Base-by-base conservation (phyloP, 2,329 filamentous ascomycete genomes). In the Cercospora brassicicola region DNA sequence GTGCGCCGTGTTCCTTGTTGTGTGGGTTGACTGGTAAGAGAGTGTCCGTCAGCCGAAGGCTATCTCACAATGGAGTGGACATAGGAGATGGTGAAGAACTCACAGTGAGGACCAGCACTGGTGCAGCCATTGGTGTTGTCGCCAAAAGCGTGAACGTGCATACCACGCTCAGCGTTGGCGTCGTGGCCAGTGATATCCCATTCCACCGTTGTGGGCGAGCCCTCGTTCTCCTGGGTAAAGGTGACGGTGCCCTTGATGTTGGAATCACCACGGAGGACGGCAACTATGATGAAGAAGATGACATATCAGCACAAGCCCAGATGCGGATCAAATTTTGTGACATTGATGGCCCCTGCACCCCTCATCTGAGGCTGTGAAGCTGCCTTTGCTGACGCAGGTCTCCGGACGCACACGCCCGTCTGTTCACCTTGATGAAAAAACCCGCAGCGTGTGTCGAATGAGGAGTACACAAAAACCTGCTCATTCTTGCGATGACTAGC, bases 91-190 rank as follows among this genome's bases (percentile, higher is more conserved):
- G 8, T 7, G 15, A 1, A 28, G 48, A 18, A 56, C 92, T 81
- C 86, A 96, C 93, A 99, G 87, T 99, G 95, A 83, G 95, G 94
- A 64, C 95, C 95, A 75, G 95, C 95, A 75, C 92, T 96, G 74
- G 94, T 98, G 91, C 95, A 99, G 82, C 95, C 95, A 85, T 99
- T 99, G 87, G 95, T 98, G 89, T 98, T 98, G 88, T 98, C 95
- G 82, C 95, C 95, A 79, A 97, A 99, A 82, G 95, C 92, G 87
- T 99, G 95, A 80, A 99, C 90, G 88, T 99, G 95, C 88, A 98
- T 93, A 83, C 93, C 95, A 84, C 95, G 94, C 89, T 96, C 89
- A 80, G 95, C 94, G 82, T 96, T 97, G 84, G 94, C 79, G 81
- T 98, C 94, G 84, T 97, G 87, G 84, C 95, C 94, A 71, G 88